A percentile compares a stretch with the other conserved stretches of the same genome.
phyloP scores from a whole-genome alignment of 2,329 filamentous ascomycete genomes.

The Endoconidiophora polonica region DNA sequence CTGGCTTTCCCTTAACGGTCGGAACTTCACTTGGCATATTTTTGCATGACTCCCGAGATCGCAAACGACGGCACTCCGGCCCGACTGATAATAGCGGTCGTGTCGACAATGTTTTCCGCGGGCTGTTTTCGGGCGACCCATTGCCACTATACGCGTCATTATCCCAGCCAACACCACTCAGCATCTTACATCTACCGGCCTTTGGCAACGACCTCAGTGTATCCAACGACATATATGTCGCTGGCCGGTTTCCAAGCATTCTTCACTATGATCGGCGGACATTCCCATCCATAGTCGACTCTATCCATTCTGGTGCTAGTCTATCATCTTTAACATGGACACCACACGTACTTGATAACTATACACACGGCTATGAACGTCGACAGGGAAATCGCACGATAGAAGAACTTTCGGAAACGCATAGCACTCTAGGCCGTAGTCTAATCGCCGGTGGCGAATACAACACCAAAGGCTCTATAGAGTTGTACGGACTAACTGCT shows the following conservation, averaged over 20 bases:
- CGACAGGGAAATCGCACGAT: slow-evolving; percentile 20
- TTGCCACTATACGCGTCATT: slow-evolving; percentile 50
- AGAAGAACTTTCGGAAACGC: slow-evolving; percentile 11
- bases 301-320: slow-evolving; percentile 68
- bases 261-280: slow-evolving; percentile 77
- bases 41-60: slow-evolving; percentile 56
- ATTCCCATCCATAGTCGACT: slow-evolving; percentile 61
- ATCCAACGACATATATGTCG: slow-evolving; percentile 72
- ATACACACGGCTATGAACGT: background rate
- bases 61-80: slow-evolving; percentile 19
- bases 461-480: slow-evolving; percentile 76
- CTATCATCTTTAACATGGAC: slow-evolving; percentile 48
- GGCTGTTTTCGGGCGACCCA: slow-evolving; percentile 35
- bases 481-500: slow-evolving; percentile 54
- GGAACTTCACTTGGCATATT: slow-evolving; percentile 70
- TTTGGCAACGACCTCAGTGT: slow-evolving; percentile 34
- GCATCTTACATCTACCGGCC: slow-evolving; percentile 59
- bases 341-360: slow-evolving; percentile 1
- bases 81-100: slow-evolving; percentile 13
- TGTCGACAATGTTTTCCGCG: slow-evolving; percentile 19
- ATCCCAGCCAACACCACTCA: slow-evolving; percentile 65
- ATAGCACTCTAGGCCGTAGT: slow-evolving; percentile 38
- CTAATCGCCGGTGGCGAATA: slow-evolving; percentile 78
- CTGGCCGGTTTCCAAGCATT: slow-evolving; percentile 75
- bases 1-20: slow-evolving; percentile 59